Evolutionary conservation across 495 filamentous ascomycete genomes (phyloP), one percentile per base, ranked within the genome.

Genomic region (Aspergillus haitiensis): DNA sequence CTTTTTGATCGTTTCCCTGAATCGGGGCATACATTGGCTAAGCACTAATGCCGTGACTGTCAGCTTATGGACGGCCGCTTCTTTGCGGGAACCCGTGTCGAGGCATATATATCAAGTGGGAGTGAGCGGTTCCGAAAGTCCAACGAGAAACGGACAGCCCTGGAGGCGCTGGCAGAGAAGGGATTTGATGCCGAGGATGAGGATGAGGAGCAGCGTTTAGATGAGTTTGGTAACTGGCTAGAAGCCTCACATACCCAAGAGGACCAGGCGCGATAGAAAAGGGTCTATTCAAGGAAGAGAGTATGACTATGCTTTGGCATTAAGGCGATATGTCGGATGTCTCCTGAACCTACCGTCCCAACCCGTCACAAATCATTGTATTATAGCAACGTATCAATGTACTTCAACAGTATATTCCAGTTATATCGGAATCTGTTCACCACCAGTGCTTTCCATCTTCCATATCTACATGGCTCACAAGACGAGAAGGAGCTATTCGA

Each of bases 21-120:
- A 47, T 15, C 15, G 6, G 13, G 52, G 35, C 33, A 39, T 56
- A 55, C 13, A 33, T 32, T 40, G 42, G 37, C 2, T 50, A 13
- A 3, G 37, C 37, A 21, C 42, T 56, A 34, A 45, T 27, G 16
- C 27, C 9, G 53, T 59, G 27, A 37, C 52, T 15, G 35, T 5
- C 46, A 86, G 82, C 50, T 83, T 10, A 93, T 97, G 89, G 83
- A 91, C 64, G 93, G 93, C 6, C 84, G 93, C 11, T 83, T 77
- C 55, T 97, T 96, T 69, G 88, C 78, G 27, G 86, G 86, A 6
- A 83, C 79, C n/a, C 81, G 80, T 10, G 87, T 97, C 7, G 80
- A 84, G 64, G 93, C 93, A 7, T 90, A 88, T 60, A 82, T 93
- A 42, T 83, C 87, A 0, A 83, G 88, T 31, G 91, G 90, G 4